Percentiles rank a stretch among this genome's conserved stretches.
These are phyloP conservation scores for Eremochloa ophiuroides DNA, from an alignment of 176 grass and related monocot genomes.

Conservation along the genomic window DNA sequence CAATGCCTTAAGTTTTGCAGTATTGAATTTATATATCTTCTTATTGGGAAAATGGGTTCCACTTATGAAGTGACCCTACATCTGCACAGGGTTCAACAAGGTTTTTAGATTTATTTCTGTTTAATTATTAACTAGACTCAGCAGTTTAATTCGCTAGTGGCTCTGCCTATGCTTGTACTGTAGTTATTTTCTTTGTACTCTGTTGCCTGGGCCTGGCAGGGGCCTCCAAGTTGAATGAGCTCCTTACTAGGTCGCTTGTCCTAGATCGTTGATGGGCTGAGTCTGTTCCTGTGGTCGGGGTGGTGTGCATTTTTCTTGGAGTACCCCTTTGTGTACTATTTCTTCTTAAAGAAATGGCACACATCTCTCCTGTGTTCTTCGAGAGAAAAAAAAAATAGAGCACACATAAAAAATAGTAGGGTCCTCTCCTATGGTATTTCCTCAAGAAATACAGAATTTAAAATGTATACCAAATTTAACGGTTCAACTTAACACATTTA, in stretches of 20 bases:
- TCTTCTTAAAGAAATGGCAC: too few species aligned
- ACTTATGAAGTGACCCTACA: not conserved
- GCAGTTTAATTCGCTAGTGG: not conserved
- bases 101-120: not conserved
- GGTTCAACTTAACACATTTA: not conserved
- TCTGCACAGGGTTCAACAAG: not conserved
- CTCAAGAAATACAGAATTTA: not conserved
- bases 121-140: not conserved
- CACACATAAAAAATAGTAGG: not conserved
- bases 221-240: too few species aligned
- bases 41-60: not conserved
- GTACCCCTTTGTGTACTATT: too few species aligned
- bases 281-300: too few species aligned
- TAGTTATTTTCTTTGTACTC: not conserved
- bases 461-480: conserved; percentile 12
- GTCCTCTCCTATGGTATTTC: not conserved
- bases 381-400: not conserved
- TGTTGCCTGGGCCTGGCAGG: not conserved
- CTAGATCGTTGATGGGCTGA: too few species aligned
- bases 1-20: not conserved
- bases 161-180: not conserved
- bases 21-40: not conserved
- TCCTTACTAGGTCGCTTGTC: too few species aligned
- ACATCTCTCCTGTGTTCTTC: too few species aligned
- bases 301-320: too few species aligned